These are phyloP conservation scores for Tricholoma hemisulphureum DNA, from an alignment of 768 basidiomycete species.

Conservation along the genomic window DNA sequence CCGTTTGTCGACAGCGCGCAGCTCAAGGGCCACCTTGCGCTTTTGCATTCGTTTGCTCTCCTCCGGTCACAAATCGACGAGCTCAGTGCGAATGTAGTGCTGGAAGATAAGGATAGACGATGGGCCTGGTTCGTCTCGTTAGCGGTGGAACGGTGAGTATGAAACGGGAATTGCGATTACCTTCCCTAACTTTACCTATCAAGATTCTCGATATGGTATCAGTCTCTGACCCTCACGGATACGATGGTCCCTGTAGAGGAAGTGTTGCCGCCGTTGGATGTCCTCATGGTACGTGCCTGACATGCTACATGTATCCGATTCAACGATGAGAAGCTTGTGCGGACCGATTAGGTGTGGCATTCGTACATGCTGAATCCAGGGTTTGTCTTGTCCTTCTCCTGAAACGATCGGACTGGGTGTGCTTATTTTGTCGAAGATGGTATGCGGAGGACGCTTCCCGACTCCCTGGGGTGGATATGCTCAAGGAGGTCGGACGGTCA, in stretches of 20 bases:
- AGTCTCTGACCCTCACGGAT: neutral
- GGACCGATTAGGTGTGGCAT: constrained; percentile 16
- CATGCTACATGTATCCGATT: neutral
- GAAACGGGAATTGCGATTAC: neutral
- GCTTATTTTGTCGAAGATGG: too few species aligned
- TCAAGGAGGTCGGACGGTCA: neutral
- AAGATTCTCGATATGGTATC: neutral
- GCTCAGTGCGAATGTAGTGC: neutral
- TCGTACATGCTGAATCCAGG: constrained; percentile 18
- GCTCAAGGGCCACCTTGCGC: too few species aligned
- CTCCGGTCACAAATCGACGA: too few species aligned
- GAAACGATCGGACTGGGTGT: too few species aligned
- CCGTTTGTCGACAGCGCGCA: constrained; percentile 9
- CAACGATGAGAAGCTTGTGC: too few species aligned
- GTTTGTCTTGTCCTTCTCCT: too few species aligned
- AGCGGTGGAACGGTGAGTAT: neutral
- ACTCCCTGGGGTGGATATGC: neutral
- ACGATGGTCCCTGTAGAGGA: neutral
- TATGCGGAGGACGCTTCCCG: constrained; percentile 13
- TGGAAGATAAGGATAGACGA: neutral
- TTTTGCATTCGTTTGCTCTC: too few species aligned
- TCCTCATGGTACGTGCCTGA: neutral
- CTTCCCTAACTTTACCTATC: neutral
- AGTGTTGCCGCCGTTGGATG: neutral
- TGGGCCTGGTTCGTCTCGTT: neutral